Base-by-base conservation (phyloP, 2,329 filamentous ascomycete genomes). In the Stachybotrys elegans region DNA sequence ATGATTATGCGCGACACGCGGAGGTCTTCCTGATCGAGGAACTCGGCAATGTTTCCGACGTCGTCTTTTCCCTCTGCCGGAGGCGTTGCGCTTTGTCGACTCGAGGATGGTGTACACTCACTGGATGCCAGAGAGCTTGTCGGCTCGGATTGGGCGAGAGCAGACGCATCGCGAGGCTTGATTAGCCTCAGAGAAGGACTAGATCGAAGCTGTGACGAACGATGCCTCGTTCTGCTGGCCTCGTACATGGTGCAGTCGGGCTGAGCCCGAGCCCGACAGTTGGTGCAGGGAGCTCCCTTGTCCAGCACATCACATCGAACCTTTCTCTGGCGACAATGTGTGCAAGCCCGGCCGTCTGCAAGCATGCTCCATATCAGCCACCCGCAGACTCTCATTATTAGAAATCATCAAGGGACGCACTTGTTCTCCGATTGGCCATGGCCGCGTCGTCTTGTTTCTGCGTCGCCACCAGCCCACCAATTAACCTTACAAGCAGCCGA, bases 271-370 rank as follows among this genome's bases (percentile, higher is more conserved):
- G 62, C 59, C 25, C 61, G 60, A 46, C 72, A 76, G 48, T 73
- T 74, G 42, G 72, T 69, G 51, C 72, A 76, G 0, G 72, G 72
- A 1, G 66, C 51, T 13, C 72, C 72, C 23, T 69, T 68, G 17
- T 62, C 51, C 43, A 71, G 63, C 36, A 74, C 67, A 56, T 76
- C 73, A 48, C 72, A 76, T 48, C 70, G 69, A 40, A 76, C 68
- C 54, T 76, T 76, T 45, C 72, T 68, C 40, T 67, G 68, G 55
- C 76, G 72, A 43, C 72, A 76, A 47, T 67, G 62, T 32, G 71
- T 57, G 47, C 72, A 76, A 27, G 73, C 73, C 48, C 58, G 58
- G 36, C 62, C 61, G 27, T 65, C 62, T 65, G 39, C 13, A n/a
- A 14, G 8, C 6, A 34, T 21, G 20, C 32, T 20, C 14, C 20